These are phyloP conservation scores for Phaeosphaeriaceae sp. DNA, from an alignment of 2,329 filamentous ascomycete species.

Conservation along the genomic window DNA sequence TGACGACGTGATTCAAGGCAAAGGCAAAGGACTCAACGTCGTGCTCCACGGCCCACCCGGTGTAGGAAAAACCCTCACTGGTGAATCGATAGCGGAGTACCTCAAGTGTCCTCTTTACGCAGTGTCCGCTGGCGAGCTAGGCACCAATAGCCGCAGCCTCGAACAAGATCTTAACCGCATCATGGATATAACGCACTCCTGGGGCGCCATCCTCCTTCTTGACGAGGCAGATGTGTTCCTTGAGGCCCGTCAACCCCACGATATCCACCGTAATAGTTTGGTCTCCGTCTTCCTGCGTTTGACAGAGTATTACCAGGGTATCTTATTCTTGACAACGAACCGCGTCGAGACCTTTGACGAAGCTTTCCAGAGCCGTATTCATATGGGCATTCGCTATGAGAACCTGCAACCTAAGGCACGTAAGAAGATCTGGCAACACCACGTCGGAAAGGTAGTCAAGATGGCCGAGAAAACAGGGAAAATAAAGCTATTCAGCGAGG, in stretches of 20 bases:
- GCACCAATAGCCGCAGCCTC: constrained; percentile 72
- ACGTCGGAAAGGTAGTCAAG: constrained; percentile 73
- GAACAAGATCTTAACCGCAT: constrained; percentile 83
- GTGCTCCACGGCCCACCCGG: constrained; percentile 81
- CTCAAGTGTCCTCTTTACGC: constrained; percentile 83
- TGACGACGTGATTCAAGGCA: constrained; percentile 74
- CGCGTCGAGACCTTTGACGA: constrained; percentile 88
- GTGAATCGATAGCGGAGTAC: constrained; percentile 83
- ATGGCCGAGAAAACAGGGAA: constrained; percentile 64
- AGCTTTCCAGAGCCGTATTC: constrained; percentile 86
- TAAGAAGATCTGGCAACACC: constrained; percentile 82
- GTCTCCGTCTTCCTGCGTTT: constrained; percentile 87
- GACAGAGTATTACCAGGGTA: constrained; percentile 91
- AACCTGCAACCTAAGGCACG: constrained; percentile 75
- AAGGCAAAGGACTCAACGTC: constrained; percentile 82
- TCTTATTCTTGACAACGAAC: constrained; percentile 88
- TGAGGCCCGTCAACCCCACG: constrained; percentile 80
- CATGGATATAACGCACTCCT: constrained; percentile 82
- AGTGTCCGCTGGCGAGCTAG: constrained; percentile 81
- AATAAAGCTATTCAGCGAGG: constrained; percentile 64
- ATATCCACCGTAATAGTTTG: constrained; percentile 83
- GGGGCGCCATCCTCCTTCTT: constrained; percentile 83
- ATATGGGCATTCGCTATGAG: constrained; percentile 83
- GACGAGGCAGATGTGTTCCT: constrained; percentile 72
- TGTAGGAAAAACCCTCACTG: constrained; percentile 87